Evolutionary conservation across 495 filamentous ascomycete species (phyloP), one percentile per base, ranked within the genome.

Genomic region (Penicillium verhagenii): DNA sequence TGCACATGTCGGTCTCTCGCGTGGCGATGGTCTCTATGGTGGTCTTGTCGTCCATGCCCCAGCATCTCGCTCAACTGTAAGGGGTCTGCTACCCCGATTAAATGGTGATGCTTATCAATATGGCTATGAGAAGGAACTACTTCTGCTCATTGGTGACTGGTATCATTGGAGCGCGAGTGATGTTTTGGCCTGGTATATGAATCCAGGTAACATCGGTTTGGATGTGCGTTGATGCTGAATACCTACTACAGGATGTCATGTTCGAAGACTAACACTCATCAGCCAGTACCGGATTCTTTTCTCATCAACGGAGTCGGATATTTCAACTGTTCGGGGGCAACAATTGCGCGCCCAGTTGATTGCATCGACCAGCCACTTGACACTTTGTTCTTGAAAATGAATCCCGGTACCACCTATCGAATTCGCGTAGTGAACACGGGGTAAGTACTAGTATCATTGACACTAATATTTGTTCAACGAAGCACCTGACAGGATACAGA

Each of bases 1-100:
- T 66, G 87, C 86, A 2, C 89, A 92, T 63, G 71, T 77, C 7
- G 76, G 75, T 26, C 80, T 80, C 6, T 83, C 86, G 61, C 86
- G 89, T 45, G 85, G 86, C 6, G 89, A 94, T 66, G 89, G 89
- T 10, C 73, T 91, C 16, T 81, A 87, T 58, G 89, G 87, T 1
- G 81, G 88, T 1, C 64, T 94, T 16, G 80, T 92, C 28, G 74
- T 94, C 20, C 82, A 91, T 53, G 82, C 90, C 47, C 83, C 85
- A 3, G 59, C 53, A 6, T 55, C 65, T 25, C 64, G 51, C 33
- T 57, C 69, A 9, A 63, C 64, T 9, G 62, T 67, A n/a, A 55
- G 69, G 9, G 69, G 69, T 29, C 52, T 70, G n/a, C 25, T 60
- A 23, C 24, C 52, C 9, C 47, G 54, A 3, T 23, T 26, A 6